Percentiles rank a stretch among this genome's conserved stretches.
Evolutionary conservation across 2,329 filamentous ascomycete genomes (phyloP).

Genomic region (Fusarium xylarioides): DNA sequence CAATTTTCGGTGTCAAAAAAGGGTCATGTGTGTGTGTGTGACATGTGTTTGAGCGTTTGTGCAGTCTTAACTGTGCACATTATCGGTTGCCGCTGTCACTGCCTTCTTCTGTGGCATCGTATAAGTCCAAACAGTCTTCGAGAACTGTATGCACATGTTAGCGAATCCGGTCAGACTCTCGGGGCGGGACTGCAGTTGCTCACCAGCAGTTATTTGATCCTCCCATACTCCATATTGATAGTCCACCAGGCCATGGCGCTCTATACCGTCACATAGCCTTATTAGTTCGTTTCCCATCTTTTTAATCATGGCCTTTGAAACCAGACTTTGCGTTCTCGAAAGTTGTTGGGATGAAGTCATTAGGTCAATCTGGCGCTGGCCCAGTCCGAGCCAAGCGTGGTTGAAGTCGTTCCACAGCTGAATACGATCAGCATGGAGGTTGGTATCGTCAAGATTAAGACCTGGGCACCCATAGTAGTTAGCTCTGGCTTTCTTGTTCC

Average conservation of each 20-base stretch:
- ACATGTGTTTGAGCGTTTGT: background rate
- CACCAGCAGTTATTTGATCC: constrained; percentile 88
- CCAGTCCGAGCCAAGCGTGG: constrained; percentile 84
- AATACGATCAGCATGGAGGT: constrained; percentile 77
- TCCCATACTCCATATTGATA: constrained; percentile 98
- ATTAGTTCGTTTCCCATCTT: constrained; percentile 85
- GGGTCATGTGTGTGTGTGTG: background rate
- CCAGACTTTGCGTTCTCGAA: constrained; percentile 67
- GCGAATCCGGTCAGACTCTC: background rate
- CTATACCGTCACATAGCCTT: constrained; percentile 83
- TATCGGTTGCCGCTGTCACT: constrained; percentile 43
- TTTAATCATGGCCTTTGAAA: constrained; percentile 75
- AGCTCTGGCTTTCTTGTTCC: constrained; percentile 1
- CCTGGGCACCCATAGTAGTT: constrained; percentile 61
- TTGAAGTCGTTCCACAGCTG: constrained; percentile 96
- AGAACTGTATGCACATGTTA: constrained; percentile 45
- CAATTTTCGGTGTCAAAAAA: background rate
- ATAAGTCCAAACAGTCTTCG: constrained; percentile 56
- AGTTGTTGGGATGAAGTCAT: constrained; percentile 67
- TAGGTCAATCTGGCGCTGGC: constrained; percentile 85
- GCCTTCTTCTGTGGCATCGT: constrained; percentile 51
- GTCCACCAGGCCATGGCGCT: constrained; percentile 93
- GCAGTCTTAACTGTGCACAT: background rate
- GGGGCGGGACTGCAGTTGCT: constrained; percentile 34
- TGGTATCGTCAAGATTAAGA: constrained; percentile 83